These are phyloP conservation scores for Kodamaea fungicola DNA, from an alignment of 1,139 yeast species.

Conservation along the genomic window DNA sequence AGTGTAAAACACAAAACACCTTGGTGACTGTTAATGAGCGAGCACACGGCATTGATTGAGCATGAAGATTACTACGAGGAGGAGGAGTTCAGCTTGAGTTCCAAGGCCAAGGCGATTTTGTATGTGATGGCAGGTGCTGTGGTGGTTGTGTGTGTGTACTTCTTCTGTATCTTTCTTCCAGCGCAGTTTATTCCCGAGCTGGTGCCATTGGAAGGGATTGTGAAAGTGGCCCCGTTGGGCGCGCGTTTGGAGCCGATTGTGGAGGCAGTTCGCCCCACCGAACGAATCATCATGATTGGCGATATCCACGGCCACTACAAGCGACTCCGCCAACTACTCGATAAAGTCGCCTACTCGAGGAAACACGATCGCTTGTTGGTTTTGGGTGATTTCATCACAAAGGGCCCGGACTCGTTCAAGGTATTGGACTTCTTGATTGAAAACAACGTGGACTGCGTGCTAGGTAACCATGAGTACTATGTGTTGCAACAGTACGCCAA, in stretches of 20 bases:
- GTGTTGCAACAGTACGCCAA: slow-evolving; percentile 58
- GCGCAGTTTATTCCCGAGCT: slow-evolving; percentile 33
- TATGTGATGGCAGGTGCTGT: slow-evolving; percentile 16
- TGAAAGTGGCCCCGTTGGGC: slow-evolving; percentile 22
- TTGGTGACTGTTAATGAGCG: slow-evolving; percentile 9
- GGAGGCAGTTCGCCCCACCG: slow-evolving; percentile 17
- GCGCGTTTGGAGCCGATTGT: slow-evolving; percentile 24
- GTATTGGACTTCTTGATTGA: slow-evolving; percentile 65
- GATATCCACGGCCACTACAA: slow-evolving; percentile 82
- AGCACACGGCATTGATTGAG: slow-evolving; percentile 15
- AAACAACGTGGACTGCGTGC: slow-evolving; percentile 63
- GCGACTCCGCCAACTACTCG: slow-evolving; percentile 51
- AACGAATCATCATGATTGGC: slow-evolving; percentile 68
- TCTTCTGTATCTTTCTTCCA: slow-evolving; percentile 36
- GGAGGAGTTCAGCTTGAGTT: slow-evolving; percentile 17
- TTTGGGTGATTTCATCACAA: slow-evolving; percentile 81
- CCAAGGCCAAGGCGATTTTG: slow-evolving; percentile 13
- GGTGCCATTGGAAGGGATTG: slow-evolving; percentile 23
- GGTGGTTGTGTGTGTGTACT: slow-evolving; percentile 20
- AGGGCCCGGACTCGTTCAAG: slow-evolving; percentile 73
- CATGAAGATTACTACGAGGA: slow-evolving; percentile 13
- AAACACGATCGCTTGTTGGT: slow-evolving; percentile 59
- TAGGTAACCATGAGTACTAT: slow-evolving; percentile 87
- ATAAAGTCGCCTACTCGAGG: slow-evolving; percentile 40
- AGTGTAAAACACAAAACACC: no score